phyloP scores from a whole-genome alignment of 495 filamentous ascomycete species.

The Tuber borchii region DNA sequence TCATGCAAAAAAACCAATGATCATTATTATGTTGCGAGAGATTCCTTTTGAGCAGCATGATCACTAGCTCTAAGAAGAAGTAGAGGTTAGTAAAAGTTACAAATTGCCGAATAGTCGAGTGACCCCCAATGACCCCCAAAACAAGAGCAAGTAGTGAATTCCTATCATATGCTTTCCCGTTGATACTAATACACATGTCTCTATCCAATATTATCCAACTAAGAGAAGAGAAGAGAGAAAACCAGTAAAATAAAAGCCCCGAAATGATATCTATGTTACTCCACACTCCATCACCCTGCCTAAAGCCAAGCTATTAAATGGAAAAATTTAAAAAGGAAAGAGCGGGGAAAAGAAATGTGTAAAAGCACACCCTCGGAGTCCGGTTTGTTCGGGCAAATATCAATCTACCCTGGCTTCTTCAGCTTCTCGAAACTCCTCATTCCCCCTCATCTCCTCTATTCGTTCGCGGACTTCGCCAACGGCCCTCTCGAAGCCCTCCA shows the following conservation, averaged over 20 bases:
- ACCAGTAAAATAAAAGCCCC: neutral
- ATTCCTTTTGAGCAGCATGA: neutral
- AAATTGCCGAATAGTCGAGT: neutral
- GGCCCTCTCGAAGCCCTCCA: constrained; percentile 35
- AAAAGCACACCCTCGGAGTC: neutral
- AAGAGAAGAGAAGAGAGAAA: neutral
- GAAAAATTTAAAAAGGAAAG: neutral
- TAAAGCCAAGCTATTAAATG: constrained; percentile 1
- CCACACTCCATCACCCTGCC: neutral
- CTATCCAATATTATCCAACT: constrained; percentile 4
- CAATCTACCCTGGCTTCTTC: constrained; percentile 31
- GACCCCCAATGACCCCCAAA: neutral
- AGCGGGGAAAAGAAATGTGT: neutral
- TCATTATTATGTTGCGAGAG: neutral
- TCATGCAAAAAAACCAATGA: neutral
- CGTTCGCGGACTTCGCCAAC: constrained; percentile 36
- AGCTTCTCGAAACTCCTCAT: neutral
- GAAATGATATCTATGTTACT: neutral
- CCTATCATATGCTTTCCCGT: neutral
- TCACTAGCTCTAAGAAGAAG: neutral
- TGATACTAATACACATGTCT: constrained; percentile 1
- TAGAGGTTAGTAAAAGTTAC: neutral
- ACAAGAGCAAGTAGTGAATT: neutral
- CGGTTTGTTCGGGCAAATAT: neutral
- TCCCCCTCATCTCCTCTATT: constrained; percentile 16